Percentiles rank a stretch among this genome's conserved stretches.
These are phyloP conservation scores for Phytopythium boreale DNA, from an alignment of 352 stramenopile species.

Conservation along the genomic window DNA sequence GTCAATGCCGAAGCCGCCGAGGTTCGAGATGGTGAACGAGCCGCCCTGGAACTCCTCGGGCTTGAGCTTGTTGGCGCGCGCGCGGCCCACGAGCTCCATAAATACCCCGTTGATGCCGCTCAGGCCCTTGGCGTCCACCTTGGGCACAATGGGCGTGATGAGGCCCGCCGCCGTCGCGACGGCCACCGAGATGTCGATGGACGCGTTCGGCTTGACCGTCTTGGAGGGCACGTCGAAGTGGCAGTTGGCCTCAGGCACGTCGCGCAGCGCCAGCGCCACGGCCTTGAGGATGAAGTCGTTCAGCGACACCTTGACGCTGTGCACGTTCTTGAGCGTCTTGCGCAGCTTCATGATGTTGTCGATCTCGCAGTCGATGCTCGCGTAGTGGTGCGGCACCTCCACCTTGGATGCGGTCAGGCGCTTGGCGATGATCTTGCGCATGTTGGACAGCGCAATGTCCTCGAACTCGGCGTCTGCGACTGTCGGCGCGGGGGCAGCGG, in stretches of 20 bases:
- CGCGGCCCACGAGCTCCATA: conserved; percentile 95
- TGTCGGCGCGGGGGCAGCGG: conserved; percentile 2
- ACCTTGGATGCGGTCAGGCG: conserved; percentile 96
- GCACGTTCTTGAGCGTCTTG: conserved; percentile 90
- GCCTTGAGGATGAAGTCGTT: conserved; percentile 99
- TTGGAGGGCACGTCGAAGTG: conserved; percentile 63
- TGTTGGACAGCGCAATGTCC: conserved; percentile 91
- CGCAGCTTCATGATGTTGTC: conserved; percentile 89
- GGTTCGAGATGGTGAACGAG: conserved; percentile 99
- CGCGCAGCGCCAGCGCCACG: conserved; percentile 94
- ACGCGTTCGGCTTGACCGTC: conserved; percentile 79
- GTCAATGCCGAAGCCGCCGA: conserved; percentile 98
- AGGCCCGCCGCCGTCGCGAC: conserved; percentile 97
- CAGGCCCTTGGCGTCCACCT: conserved; percentile 93
- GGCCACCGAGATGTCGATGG: conserved; percentile 97
- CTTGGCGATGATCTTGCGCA: conserved; percentile 99
- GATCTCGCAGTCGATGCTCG: conserved; percentile 95
- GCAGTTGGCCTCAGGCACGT: conserved; percentile 94
- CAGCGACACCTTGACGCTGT: conserved; percentile 97
- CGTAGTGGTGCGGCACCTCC: conserved; percentile 97
- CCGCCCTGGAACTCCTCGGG: conserved; percentile 99
- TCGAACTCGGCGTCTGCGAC: conserved; percentile 51
- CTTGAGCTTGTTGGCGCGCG: conserved; percentile 95
- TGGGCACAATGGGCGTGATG: conserved; percentile 98
- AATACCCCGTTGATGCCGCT: conserved; percentile 94